Evolutionary conservation across 176 grass and related monocot genomes (phyloP).

Genomic region (Oryza officinalis): DNA sequence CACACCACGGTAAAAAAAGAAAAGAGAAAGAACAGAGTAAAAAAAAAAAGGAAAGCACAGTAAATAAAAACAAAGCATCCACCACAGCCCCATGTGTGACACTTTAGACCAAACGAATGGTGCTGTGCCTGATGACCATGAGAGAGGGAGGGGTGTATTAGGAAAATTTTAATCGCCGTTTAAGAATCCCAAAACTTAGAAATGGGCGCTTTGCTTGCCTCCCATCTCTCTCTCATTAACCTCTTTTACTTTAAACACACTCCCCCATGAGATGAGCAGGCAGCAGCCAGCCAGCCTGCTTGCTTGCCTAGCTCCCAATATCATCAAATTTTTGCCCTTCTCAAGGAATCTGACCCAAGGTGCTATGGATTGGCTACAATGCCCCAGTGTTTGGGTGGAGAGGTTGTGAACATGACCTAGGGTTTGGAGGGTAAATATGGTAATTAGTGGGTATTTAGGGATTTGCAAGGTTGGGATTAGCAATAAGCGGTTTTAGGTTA

Average conservation of each 20-base stretch:
- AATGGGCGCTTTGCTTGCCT: conserved; percentile 43
- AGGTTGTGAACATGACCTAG: background rate
- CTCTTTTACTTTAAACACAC: conserved; percentile 93
- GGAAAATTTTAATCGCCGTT: conserved; percentile 50
- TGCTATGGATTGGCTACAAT: conserved; percentile 12
- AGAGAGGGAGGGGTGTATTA: background rate
- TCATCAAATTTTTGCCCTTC: conserved; percentile 68
- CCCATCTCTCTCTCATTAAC: conserved; percentile 11
- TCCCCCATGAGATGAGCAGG: conserved; percentile 52
- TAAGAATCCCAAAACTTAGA: conserved; percentile 91
- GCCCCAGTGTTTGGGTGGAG: background rate
- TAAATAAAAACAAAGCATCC: conserved; percentile 50
- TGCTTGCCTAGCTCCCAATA: conserved; percentile 60
- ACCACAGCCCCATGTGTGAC: conserved; percentile 23
- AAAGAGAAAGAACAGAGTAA: conserved; percentile 16
- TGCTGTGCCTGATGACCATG: background rate
- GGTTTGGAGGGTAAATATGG: conserved; percentile 7
- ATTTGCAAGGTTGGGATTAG: conserved; percentile 66
- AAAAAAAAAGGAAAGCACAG: conserved; percentile 26
- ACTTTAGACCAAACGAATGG: conserved; percentile 36
- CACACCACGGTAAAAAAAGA: conserved; percentile 32
- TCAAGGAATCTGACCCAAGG: conserved; percentile 41
- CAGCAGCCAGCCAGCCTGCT: background rate
- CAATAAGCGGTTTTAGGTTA: conserved; percentile 20
- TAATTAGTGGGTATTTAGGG: conserved; percentile 21